A percentile compares a stretch with the other conserved stretches of the same genome.
phyloP scores from a whole-genome alignment of 768 basidiomycete genomes.

The Boletus sensibilis region DNA sequence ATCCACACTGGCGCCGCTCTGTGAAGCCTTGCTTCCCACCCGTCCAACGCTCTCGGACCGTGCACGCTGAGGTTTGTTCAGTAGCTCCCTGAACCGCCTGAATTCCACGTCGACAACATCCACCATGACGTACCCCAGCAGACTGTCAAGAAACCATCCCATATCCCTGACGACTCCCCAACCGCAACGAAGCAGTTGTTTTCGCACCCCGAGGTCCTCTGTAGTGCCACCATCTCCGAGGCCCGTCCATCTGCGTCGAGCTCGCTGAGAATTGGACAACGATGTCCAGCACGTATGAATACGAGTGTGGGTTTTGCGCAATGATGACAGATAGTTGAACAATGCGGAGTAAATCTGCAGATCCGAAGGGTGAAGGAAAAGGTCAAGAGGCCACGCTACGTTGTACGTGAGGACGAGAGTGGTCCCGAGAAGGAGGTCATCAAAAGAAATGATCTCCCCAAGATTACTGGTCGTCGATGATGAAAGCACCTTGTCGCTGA shows the following conservation, averaged over 20 bases:
- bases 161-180: slow-evolving; percentile 89
- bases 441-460: slow-evolving; percentile 54
- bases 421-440: slow-evolving; percentile 77
- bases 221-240: slow-evolving; percentile 81
- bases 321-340: slow-evolving; percentile 79
- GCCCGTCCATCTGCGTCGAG: slow-evolving; percentile 82
- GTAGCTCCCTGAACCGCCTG: slow-evolving; percentile 59
- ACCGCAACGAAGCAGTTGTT: slow-evolving; percentile 66
- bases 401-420: slow-evolving; percentile 67
- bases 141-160: slow-evolving; percentile 87
- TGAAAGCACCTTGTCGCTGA: slow-evolving; percentile 45
- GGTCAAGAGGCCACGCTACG: slow-evolving; percentile 84
- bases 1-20: slow-evolving; percentile 10
- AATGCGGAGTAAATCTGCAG: slow-evolving; percentile 71
- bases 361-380: slow-evolving; percentile 79
- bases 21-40: slow-evolving; percentile 8
- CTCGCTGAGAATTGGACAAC: slow-evolving; percentile 82
- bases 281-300: slow-evolving; percentile 83
- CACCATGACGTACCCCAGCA: slow-evolving; percentile 84
- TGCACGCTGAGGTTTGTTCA: slow-evolving; percentile 34
- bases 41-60: slow-evolving; percentile 21
- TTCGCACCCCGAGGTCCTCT: slow-evolving; percentile 65
- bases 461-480: slow-evolving; percentile 38
- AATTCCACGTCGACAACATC: slow-evolving; percentile 90
- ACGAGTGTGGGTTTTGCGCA: slow-evolving; percentile 80